Base-by-base conservation (phyloP, 2,329 filamentous ascomycete species). In the Xylaria sp. region DNA sequence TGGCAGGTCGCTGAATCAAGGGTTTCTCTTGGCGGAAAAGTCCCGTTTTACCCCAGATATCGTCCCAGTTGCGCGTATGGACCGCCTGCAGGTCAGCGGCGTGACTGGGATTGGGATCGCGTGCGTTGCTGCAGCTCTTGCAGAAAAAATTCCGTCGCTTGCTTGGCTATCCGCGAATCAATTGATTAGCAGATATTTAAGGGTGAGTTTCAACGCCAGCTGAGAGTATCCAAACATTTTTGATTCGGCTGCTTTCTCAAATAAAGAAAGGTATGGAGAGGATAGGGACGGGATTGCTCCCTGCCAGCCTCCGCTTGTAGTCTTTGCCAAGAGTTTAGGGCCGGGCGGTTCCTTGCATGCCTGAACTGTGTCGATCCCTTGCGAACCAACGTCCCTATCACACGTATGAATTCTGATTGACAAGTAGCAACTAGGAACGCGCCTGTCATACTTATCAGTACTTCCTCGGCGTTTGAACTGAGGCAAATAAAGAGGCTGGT, bases 1-100 rank as follows among this genome's bases (percentile, higher is more conserved):
- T 50, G 13, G 20, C 18, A 34, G 13, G 41, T 39, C 41, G 8
- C 37, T 28, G 18, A 46, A 57, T 41, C 56, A 52, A 60, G n/a
- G 41, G 46, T 61, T 31, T 6, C 13, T 65, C 12, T 48, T 23
- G 2, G 23, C 10, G 25, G 18, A 23, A 50, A 25, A 25, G 34
- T 39, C 51, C 34, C 44, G 34, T 31, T 48, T 37, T 65, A 65
- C 61, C 61, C 66, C 66, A 51, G 61, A 57, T 65, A 37, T 18
- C 18, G 44, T 58, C 28, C n/a, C n/a, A 31, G 39, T 44, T 13
- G 39, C 20, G 56, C 23, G 25, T 8, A 9, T 44, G 7, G 37
- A 28, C 12, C 13, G 55, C 13, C n/a, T 18, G 25, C 25, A 31
- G 56, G 46, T 46, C 15, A 55, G 15, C 13, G 15, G 37, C 20